These are phyloP conservation scores for Cyclanthera cordifolia DNA, from an alignment of 306 rosid genomes.

Conservation along the genomic window DNA sequence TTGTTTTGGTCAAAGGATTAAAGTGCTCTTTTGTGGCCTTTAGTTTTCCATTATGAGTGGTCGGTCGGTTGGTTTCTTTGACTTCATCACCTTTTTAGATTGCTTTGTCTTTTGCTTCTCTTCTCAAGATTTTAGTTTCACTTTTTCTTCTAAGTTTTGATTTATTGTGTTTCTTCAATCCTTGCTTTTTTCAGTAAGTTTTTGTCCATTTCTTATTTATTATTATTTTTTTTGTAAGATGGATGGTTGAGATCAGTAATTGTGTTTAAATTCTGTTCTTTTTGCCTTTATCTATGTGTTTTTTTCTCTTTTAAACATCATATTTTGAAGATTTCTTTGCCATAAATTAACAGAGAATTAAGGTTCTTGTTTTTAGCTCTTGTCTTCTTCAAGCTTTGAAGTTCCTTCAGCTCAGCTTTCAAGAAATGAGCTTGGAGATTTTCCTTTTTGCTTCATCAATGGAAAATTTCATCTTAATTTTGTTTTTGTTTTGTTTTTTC, in stretches of 20 bases:
- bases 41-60: conserved; percentile 6
- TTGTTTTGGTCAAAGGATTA: conserved; percentile 6
- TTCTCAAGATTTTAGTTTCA: neutral
- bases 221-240: neutral
- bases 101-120: neutral
- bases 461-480: neutral
- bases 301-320: neutral
- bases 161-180: neutral
- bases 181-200: neutral
- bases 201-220: neutral
- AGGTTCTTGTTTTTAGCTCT: neutral
- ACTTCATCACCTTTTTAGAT: neutral
- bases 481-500: neutral
- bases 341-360: neutral
- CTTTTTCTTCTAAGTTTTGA: neutral
- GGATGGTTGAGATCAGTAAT: neutral
- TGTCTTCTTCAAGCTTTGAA: neutral
- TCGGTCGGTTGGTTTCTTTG: conserved; percentile 8
- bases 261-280: neutral
- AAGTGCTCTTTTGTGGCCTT: neutral
- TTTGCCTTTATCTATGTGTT: neutral
- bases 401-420: neutral
- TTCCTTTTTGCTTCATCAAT: neutral
- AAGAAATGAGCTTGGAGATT: neutral
- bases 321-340: neutral